Percentiles rank a stretch among this genome's conserved stretches.
Conservation (phyloP, 2,329 filamentous ascomycete species). For the Aspergillus ustus region DNA sequence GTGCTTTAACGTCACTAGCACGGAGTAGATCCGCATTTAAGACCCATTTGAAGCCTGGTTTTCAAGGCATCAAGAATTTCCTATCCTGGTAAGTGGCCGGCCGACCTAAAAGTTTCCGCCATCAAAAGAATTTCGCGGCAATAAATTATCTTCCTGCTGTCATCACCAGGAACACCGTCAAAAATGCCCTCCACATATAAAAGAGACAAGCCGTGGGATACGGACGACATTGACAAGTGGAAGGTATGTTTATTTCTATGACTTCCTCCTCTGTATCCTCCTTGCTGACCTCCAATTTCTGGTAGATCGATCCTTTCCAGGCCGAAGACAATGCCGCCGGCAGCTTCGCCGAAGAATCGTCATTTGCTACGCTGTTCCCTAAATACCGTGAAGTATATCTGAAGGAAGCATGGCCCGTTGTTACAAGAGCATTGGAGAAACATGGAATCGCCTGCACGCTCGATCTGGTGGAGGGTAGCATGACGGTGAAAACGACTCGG, state of each 20-base stretch:
- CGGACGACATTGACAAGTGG: conserved; percentile 97
- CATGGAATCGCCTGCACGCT: conserved; percentile 87
- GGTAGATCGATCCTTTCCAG: conserved; percentile 77
- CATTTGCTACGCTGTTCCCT: conserved; percentile 82
- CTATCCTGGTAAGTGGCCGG: conserved; percentile 29
- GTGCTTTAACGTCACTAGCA: conserved; percentile 26
- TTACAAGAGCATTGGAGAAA: conserved; percentile 86
- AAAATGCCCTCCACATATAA: conserved; percentile 87
- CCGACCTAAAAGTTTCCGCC: conserved; percentile 28
- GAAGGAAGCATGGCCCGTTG: conserved; percentile 87
- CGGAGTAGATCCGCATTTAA: background rate
- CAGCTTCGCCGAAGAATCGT: conserved; percentile 89
- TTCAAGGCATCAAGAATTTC: conserved; percentile 3
- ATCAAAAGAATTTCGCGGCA: conserved; percentile 22
- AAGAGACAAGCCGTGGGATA: conserved; percentile 91
- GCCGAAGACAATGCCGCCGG: conserved; percentile 83
- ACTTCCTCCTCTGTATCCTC: background rate
- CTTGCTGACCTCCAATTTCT: conserved; percentile 16
- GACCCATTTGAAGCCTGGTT: conserved; percentile 14
- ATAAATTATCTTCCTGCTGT: conserved; percentile 8
- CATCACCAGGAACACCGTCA: conserved; percentile 25
- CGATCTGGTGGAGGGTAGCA: conserved; percentile 92
- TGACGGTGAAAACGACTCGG: conserved; percentile 93
- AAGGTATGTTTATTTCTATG: conserved; percentile 57
- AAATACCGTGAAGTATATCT: conserved; percentile 96